Conservation (phyloP, 2,329 filamentous ascomycete genomes). For the Aspergillus fischeri region DNA sequence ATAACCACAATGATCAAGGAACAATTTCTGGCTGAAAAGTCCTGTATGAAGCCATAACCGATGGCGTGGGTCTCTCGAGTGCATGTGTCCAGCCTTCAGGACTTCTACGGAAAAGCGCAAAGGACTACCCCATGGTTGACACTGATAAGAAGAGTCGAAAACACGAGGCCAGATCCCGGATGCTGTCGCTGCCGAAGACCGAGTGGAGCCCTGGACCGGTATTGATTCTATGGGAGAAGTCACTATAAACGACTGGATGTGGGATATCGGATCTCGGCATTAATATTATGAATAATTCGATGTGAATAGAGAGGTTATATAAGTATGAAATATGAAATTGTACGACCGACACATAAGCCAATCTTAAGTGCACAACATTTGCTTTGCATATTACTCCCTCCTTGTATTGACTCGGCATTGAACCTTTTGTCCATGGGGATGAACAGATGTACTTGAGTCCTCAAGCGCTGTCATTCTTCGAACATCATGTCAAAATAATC, state of each 20-base stretch:
- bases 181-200: slow-evolving; percentile 15
- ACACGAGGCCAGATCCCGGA: slow-evolving; percentile 17
- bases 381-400: neutral
- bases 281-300: too few relatives aligned
- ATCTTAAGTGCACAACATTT: neutral
- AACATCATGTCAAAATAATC: neutral
- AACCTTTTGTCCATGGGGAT: too few relatives aligned
- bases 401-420: neutral
- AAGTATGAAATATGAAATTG: too few relatives aligned
- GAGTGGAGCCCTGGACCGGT: slow-evolving; percentile 8
- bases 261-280: too few relatives aligned
- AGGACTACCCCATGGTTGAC: neutral
- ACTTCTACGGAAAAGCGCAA: neutral
- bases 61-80: neutral
- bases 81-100: neutral
- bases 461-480: neutral
- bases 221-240: neutral
- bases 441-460: too few relatives aligned
- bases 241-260: too few relatives aligned
- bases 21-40: neutral
- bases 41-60: too few relatives aligned
- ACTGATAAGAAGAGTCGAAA: neutral
- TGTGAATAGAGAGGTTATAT: too few relatives aligned
- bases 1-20: neutral
- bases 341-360: too few relatives aligned